Evolutionary conservation across 139 green algal genomes (phyloP), one percentile per base, ranked within the genome.

Genomic region (Parachlorella kessleri): DNA sequence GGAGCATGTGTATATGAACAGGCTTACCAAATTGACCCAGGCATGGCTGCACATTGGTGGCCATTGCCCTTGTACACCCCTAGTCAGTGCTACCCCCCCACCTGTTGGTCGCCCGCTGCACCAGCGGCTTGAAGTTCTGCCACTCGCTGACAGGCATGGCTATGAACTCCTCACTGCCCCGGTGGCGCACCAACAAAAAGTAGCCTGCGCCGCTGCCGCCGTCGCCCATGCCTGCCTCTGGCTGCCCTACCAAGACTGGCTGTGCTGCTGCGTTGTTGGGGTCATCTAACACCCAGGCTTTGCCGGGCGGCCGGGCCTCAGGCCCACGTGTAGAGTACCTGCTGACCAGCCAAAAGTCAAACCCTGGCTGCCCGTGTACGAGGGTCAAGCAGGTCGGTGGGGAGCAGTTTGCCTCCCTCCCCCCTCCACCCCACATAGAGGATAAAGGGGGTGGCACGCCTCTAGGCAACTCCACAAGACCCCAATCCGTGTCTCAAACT

Each of bases 121-220:
- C 8, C n/a, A 32, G 6, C 23, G 66, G 64, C 40, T 64, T 33
- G n/a, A 83, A 83, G 54, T 37, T 83, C 21, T 54, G n/a, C 77
- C 77, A 83, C 30, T 78, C 77, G n/a, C 33, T 26, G 6, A 83
- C 77, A 41, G 77, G 77, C 36, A 83, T 37, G 33, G 77, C 69
- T 26, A 78, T 7, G 41, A 83, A 78, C 23, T 83, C 77, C 26
- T 80, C 55, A 32, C 8, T 36, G 32, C 69, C 69, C 32, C 70
- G 68, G 36, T 78, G 38, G 24, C 70, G 70, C 7, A 83, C 54
- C 9, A 86, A 66, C 26, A 86, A 8, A 66, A 87, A 87, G 68
- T 87, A 87, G 66, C 75, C 77, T 14, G 72, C 76, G 2, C 68
- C 67, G 1, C 35, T 76, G 63, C 63, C 63, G 63, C 63, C 63